Evolutionary conservation across 2,329 filamentous ascomycete genomes (phyloP).

Genomic region (Leptographium radiaticola): DNA sequence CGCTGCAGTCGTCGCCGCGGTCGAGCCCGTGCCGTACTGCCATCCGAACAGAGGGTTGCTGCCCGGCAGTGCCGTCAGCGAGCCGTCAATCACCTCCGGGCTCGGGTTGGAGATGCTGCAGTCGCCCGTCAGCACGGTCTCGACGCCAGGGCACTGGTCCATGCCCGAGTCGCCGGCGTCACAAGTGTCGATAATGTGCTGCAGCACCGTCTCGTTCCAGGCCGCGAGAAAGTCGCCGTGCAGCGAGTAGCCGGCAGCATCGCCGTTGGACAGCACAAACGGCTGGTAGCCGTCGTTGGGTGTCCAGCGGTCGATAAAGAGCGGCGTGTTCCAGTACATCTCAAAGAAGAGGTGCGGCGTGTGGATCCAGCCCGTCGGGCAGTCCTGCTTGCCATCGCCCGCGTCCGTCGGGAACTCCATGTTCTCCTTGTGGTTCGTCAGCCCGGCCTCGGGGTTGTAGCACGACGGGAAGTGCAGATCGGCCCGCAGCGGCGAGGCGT

Average conservation of each 20-base stretch:
- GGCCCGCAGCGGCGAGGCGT: conserved; percentile 46
- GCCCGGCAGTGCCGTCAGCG: conserved; percentile 38
- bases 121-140: conserved; percentile 30
- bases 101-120: conserved; percentile 38
- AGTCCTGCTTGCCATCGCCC: conserved; percentile 34
- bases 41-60: conserved; percentile 41
- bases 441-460: conserved; percentile 52
- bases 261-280: conserved; percentile 57
- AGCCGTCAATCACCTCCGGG: conserved; percentile 30
- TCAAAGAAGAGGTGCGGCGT: conserved; percentile 45
- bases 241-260: conserved; percentile 54
- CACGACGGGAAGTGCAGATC: conserved; percentile 63
- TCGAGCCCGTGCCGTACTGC: conserved; percentile 23
- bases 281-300: conserved; percentile 41
- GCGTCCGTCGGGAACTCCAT: conserved; percentile 46
- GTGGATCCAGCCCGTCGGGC: conserved; percentile 40
- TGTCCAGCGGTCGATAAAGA: conserved; percentile 39
- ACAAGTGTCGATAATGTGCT: conserved; percentile 55
- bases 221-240: conserved; percentile 64
- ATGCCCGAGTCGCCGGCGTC: conserved; percentile 45
- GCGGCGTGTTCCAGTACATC: conserved; percentile 46
- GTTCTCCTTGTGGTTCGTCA: conserved; percentile 49
- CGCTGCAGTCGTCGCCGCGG: conserved; percentile 20
- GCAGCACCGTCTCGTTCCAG: conserved; percentile 54
- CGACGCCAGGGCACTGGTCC: conserved; percentile 47